Conservation (phyloP, 192 early-diverging fungal genomes). For the Backusella circina region DNA sequence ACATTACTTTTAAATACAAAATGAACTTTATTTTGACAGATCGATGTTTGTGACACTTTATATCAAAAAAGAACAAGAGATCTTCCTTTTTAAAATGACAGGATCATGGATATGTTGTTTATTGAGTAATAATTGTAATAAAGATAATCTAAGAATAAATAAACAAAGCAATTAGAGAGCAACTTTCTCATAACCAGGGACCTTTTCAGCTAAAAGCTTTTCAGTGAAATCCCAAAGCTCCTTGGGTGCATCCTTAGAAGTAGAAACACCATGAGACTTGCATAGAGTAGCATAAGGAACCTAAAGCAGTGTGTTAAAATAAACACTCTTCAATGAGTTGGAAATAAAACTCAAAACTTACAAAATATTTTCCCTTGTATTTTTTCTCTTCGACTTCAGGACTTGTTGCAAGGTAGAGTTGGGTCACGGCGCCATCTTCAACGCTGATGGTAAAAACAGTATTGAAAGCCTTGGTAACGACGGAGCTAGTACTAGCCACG, state of each 20-base stretch:
- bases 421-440: constrained; percentile 46
- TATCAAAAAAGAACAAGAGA: too few species aligned
- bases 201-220: constrained; percentile 28
- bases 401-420: constrained; percentile 46
- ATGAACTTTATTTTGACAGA: too few species aligned
- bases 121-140: too few species aligned
- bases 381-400: constrained; percentile 49
- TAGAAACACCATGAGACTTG: not conserved
- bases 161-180: too few species aligned
- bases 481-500: not conserved
- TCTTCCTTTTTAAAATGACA: too few species aligned
- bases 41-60: too few species aligned
- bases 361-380: constrained; percentile 35
- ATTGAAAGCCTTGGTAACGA: not conserved
- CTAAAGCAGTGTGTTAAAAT: not conserved
- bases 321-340: too few species aligned
- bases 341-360: too few species aligned
- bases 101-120: too few species aligned
- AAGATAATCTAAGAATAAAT: too few species aligned
- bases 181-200: constrained; percentile 14
- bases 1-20: too few species aligned
- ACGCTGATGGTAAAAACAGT: not conserved
- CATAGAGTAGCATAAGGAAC: constrained; percentile 11
- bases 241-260: not conserved
- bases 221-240: constrained; percentile 30